Evolutionary conservation across 2,329 filamentous ascomycete species (phyloP), one percentile per base, ranked within the genome.

Genomic region (Curvularia lunata): DNA sequence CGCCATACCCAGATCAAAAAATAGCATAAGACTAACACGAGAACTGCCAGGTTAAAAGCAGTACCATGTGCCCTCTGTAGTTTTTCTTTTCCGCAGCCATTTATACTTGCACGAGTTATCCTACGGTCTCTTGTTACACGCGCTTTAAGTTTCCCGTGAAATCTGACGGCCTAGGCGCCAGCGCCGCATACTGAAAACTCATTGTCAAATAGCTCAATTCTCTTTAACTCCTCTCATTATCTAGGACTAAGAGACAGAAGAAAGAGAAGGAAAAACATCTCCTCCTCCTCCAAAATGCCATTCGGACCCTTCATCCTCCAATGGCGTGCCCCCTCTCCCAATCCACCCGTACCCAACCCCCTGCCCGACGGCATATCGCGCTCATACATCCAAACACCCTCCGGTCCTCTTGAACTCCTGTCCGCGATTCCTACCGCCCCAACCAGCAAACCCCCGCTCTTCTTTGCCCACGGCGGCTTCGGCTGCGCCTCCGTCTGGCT

Each of bases 401-500:
- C 71, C 2, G 83, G 83, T 1, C 70, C 75, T 2, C 72, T 85
- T n/a, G 83, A 85, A 65, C 66, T 85, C 3, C 78, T 86, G 27
- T 77, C 75, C 55, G 79, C 78, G n/a, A 62, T 69, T 13, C 77
- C 79, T 1, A 52, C 63, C 7, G 47, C 27, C 21, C 52, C 28
- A 8, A 28, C 43, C 10, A 9, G 13, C 43, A 66, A 69, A 13
- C 68, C 77, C 9, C 78, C 81, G 1, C 68, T 85, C 12, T 79
- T 85, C 73, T 84, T 85, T 70, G 74, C 80, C 32, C 83, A 86
- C 61, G 84, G 83, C 38, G 83, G 83, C 48, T 84, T 85, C 76
- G 84, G 83, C 40, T 77, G 77, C 52, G 84, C 84, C 7, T 80
- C 79, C 68, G 78, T 84, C 19, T 86, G 83, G 82, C 74, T 80